Evolutionary conservation across 768 basidiomycete genomes (phyloP).

Genomic region (Cystofilobasidium ferigula): DNA sequence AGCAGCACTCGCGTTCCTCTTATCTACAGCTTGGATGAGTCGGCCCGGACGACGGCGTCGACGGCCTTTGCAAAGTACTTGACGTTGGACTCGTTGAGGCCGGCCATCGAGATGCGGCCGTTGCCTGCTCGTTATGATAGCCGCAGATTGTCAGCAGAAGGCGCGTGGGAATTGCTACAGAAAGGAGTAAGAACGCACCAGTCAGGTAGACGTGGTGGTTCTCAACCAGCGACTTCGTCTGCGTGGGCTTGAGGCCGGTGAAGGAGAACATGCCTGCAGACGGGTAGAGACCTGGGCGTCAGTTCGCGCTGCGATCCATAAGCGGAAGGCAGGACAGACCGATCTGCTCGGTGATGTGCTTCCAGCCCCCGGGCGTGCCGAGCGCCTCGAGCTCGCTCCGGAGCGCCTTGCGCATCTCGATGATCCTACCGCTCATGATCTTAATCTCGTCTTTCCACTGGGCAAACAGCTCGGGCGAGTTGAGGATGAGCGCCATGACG

Average conservation of each 20-base stretch:
- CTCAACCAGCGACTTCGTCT: slow-evolving; percentile 29
- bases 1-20: background rate
- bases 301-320: background rate
- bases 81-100: slow-evolving; percentile 70
- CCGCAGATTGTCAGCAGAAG: slow-evolving; percentile 24
- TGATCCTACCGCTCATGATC: slow-evolving; percentile 89
- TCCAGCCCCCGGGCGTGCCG: slow-evolving; percentile 84
- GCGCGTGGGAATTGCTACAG: slow-evolving; percentile 30
- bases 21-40: slow-evolving; percentile 13
- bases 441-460: slow-evolving; percentile 52
- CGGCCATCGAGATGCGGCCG: slow-evolving; percentile 91
- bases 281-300: no score
- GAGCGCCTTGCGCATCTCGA: slow-evolving; percentile 75
- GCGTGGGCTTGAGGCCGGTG: slow-evolving; percentile 31
- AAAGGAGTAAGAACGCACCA: slow-evolving; percentile 30
- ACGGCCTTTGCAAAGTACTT: slow-evolving; percentile 30
- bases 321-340: slow-evolving; percentile 27
- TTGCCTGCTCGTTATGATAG: slow-evolving; percentile 26
- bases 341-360: slow-evolving; percentile 90
- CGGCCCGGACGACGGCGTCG: slow-evolving; percentile 28
- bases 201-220: slow-evolving; percentile 30
- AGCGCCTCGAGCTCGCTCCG: slow-evolving; percentile 54
- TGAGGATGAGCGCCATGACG: slow-evolving; percentile 30
- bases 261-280: slow-evolving; percentile 79
- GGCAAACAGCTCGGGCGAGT: slow-evolving; percentile 28